Evolutionary conservation across 2,329 filamentous ascomycete species (phyloP), one percentile per base, ranked within the genome.

Genomic region (Hypoxylon sp.): DNA sequence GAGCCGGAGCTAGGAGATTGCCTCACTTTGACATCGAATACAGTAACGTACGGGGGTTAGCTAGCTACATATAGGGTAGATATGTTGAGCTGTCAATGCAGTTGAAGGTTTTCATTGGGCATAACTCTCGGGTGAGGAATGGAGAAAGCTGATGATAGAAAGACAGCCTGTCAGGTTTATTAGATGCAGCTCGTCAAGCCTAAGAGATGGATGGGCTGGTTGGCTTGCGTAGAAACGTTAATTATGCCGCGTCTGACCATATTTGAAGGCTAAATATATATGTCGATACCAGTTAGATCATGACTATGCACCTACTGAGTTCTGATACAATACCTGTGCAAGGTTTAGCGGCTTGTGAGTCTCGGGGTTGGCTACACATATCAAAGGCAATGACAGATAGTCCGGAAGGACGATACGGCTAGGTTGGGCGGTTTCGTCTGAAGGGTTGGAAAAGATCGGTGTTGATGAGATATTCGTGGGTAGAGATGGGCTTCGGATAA

Each of bases 141-240:
- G 15, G 4, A 49, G 3, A 8, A 32, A 15, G 46, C n/a, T 37
- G 15, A 51, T 6, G 10, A 15, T 15, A 60, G 15, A 26, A 19
- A 34, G 22, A 49, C 19, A 44, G 22, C 13, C 2, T 10, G 30
- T 47, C 39, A 54, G 47, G 39, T 2, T 52, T 28, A 44, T 32
- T 17, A 41, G 37, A 32, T 39, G 47, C n/a, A n/a, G 17, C 19
- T 1, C 17, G 24, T 22, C 11, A 26, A 28, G 17, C 13, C 10
- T 13, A 32, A 6, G 37, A 34, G 34, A n/a, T 2, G 19, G 13
- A 22, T 44, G 26, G 57, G 24, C 19, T 17, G 17, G 13, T 30
- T 7, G 13, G 39, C 50, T 48, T 55, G 49, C 7, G 26, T 49
- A 28, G 17, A 48, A 59, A 48, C 30, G 28, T 13, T 53, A 19